Conservation (phyloP, 2,329 filamentous ascomycete genomes). For the Aspergillus ustus region DNA sequence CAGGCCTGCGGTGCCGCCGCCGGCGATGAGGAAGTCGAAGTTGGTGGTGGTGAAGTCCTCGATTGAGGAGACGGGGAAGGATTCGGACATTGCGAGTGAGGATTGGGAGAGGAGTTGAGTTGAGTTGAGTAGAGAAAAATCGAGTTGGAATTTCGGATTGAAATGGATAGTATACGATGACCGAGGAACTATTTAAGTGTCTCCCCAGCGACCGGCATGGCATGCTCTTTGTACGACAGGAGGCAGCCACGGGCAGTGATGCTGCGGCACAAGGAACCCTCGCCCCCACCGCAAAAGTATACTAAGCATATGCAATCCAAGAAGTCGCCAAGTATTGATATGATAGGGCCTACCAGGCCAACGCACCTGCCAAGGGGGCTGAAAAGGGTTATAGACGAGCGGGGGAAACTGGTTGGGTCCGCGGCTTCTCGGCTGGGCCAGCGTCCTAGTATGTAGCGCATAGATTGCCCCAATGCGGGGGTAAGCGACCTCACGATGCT, state of each 20-base stretch:
- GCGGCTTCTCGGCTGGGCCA: background rate
- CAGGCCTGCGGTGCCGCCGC: conserved; percentile 60
- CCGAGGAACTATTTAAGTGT: no score
- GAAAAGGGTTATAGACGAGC: background rate
- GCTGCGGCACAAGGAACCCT: no score
- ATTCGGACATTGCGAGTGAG: background rate
- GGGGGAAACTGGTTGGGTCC: no score
- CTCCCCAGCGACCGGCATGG: no score
- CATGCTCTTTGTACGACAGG: no score
- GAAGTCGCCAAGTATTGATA: background rate
- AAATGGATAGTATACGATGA: no score
- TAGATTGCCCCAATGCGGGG: background rate
- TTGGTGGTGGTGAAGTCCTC: conserved; percentile 11
- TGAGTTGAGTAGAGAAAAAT: no score
- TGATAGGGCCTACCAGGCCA: background rate
- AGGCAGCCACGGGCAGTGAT: no score
- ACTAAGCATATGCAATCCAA: background rate
- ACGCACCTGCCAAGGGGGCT: no score
- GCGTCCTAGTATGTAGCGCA: background rate
- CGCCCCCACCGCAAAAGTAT: no score
- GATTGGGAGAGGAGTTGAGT: background rate
- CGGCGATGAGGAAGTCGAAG: conserved; percentile 49
- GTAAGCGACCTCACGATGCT: no score
- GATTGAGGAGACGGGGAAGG: conserved; percentile 6
- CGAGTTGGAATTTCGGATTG: no score